Base-by-base conservation (phyloP, 306 rosid species). In the Myrica gale region DNA sequence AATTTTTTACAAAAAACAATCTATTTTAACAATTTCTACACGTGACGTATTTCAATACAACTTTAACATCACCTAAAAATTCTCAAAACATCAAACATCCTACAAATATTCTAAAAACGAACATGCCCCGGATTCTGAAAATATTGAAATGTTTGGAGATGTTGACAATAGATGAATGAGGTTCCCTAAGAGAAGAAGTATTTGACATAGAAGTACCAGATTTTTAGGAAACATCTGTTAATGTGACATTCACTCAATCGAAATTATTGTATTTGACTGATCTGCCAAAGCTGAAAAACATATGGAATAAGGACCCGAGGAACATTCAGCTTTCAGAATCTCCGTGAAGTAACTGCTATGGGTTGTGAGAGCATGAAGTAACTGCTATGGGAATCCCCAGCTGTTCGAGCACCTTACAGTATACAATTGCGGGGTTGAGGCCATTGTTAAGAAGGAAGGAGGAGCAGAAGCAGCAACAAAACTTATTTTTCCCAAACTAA, bases 251-350 rank as follows among this genome's bases (percentile, higher is more conserved):
- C 50, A 46, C 50, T 7, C 50, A 6, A 10, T 68, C 81, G 70
- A 55, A 69, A 45, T 60, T 70, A 56, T 20, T 84, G 65, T 63
- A 51, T 39, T 68, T 80, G 23, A 41, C 52, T 19, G 62, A 72
- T 37, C 63, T 84, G 23, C 84, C 87, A 5, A 80, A 77, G 60
- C 62, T 84, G 19, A 74, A 77, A 45, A 42, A 50, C 20, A 17
- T 84, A 46, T 80, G 85, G 82, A 74, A 74, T 67, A 23, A 46
- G 67, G 69, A 84, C 57, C 81, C 82, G 13, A 7, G 51, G 10
- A 7, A 47, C 10, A 8, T 47, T 80, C 9, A 8, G 10, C 66
- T 69, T 58, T 56, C 71, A 32, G 1, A 63, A 60, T 82, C 71
- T 85, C 23, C 39, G 53, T 8, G 11, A 6, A 7, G 51, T 47